Evolutionary conservation across 1,139 yeast genomes (phyloP).

Genomic region (Pneumocystis murina): DNA sequence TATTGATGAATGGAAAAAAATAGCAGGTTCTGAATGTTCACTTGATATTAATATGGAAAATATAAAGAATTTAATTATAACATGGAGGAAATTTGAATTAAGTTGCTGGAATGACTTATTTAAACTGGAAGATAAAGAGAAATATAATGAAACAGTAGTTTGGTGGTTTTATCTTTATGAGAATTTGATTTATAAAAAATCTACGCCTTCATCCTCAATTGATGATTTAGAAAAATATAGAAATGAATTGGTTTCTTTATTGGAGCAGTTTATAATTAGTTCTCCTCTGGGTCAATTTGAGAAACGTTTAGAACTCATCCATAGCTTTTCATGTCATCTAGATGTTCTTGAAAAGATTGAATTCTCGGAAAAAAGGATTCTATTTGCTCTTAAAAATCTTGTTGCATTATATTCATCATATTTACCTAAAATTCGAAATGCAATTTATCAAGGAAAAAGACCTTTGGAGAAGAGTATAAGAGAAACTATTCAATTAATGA

Average conservation of each 20-base stretch:
- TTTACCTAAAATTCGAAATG: constrained; percentile 31
- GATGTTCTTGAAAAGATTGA: neutral
- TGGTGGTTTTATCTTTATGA: constrained; percentile 94
- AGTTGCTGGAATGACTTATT: constrained; percentile 74
- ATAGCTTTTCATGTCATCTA: constrained; percentile 9
- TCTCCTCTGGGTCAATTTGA: constrained; percentile 47
- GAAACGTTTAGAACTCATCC: constrained; percentile 46
- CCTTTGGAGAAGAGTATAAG: constrained; percentile 60
- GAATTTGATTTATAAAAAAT: constrained; percentile 29
- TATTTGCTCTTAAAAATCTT: constrained; percentile 44
- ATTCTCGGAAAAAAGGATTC: constrained; percentile 11
- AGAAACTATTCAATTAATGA: constrained; percentile 75
- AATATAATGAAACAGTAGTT: constrained; percentile 44
- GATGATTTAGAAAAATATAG: constrained; percentile 26
- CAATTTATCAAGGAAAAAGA: constrained; percentile 34
- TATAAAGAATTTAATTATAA: constrained; percentile 54
- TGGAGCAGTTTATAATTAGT: constrained; percentile 62
- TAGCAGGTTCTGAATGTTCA: constrained; percentile 68
- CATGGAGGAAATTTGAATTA: constrained; percentile 82
- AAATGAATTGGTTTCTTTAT: constrained; percentile 43
- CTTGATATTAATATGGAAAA: constrained; percentile 40
- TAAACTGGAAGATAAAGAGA: constrained; percentile 42
- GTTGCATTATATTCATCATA: constrained; percentile 57
- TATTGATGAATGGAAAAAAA: constrained; percentile 85
- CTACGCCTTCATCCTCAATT: constrained; percentile 16